phyloP scores from a whole-genome alignment of 805 yeast species.

The Teunomyces atbi region DNA sequence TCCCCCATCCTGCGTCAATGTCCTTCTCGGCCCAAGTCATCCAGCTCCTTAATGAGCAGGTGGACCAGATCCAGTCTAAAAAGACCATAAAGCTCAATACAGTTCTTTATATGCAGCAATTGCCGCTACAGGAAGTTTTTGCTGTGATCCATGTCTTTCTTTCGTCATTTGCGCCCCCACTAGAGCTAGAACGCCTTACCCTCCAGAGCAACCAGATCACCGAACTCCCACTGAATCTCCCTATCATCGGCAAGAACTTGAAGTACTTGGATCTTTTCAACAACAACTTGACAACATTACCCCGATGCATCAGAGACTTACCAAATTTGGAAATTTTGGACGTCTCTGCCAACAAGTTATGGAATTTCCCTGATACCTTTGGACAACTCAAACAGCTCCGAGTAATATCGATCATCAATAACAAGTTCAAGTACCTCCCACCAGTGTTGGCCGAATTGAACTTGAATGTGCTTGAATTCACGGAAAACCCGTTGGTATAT shows the following conservation, averaged over 20 bases:
- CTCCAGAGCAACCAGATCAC: conserved; percentile 51
- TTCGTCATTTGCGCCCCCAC: conserved; percentile 11
- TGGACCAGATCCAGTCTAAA: conserved; percentile 12
- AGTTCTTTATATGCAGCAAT: neutral
- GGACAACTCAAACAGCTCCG: conserved; percentile 42
- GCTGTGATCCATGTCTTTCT: conserved; percentile 14
- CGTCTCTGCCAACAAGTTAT: conserved; percentile 54
- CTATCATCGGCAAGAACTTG: conserved; percentile 40
- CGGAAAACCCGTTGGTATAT: conserved; percentile 57
- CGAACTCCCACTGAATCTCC: conserved; percentile 48
- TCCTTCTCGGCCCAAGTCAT: conserved; percentile 5
- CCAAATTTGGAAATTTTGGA: conserved; percentile 61
- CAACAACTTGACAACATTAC: conserved; percentile 55
- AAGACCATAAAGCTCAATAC: conserved; percentile 13
- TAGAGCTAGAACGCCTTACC: conserved; percentile 46
- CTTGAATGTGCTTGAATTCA: conserved; percentile 58
- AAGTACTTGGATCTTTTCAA: conserved; percentile 65
- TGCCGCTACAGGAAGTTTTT: conserved; percentile 7
- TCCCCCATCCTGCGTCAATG: neutral
- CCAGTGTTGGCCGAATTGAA: conserved; percentile 51
- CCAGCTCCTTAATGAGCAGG: conserved; percentile 12
- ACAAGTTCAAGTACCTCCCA: conserved; percentile 55
- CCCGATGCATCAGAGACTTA: conserved; percentile 36
- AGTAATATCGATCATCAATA: conserved; percentile 61
- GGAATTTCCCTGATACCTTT: conserved; percentile 39